Percentiles rank a stretch among this genome's conserved stretches.
Evolutionary conservation across 495 filamentous ascomycete species (phyloP).

Genomic region (Podospora didyma): DNA sequence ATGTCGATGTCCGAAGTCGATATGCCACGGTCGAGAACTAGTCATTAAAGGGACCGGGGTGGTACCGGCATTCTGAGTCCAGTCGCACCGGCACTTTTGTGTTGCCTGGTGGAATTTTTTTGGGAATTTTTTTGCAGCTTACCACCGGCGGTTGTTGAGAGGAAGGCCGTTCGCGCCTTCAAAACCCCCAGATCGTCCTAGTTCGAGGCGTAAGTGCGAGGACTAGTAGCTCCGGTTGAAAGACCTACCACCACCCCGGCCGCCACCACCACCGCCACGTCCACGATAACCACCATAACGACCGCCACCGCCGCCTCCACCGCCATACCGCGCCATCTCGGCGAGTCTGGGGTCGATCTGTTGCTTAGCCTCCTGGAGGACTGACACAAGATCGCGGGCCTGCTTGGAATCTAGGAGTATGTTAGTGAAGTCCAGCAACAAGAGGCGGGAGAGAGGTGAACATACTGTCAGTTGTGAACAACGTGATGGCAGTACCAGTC

Average conservation of each 20-base stretch:
- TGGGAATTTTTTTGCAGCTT: constrained; percentile 5
- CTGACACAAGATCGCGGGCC: constrained; percentile 89
- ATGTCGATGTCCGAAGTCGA: constrained; percentile 12
- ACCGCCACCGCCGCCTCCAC: constrained; percentile 75
- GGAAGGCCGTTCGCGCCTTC: constrained; percentile 44
- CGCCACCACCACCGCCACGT: constrained; percentile 72
- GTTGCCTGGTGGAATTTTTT: not conserved
- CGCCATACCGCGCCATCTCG: constrained; percentile 92
- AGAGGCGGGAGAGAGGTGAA: constrained; percentile 21
- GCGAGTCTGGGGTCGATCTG: constrained; percentile 92
- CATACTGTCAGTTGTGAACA: constrained; percentile 99
- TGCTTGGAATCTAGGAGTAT: constrained; percentile 74
- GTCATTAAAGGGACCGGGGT: constrained; percentile 1
- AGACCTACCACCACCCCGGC: constrained; percentile 46
- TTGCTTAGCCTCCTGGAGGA: constrained; percentile 96
- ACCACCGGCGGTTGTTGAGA: constrained; percentile 47
- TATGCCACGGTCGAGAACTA: constrained; percentile 3
- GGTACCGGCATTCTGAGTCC: not conserved
- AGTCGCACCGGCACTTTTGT: not conserved
- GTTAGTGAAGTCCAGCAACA: constrained; percentile 27
- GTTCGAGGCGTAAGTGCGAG: not conserved
- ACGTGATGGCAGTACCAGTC: constrained; percentile 88
- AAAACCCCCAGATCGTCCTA: constrained; percentile 28
- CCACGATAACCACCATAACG: constrained; percentile 47
- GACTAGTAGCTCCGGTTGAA: not conserved